phyloP scores from a whole-genome alignment of 352 stramenopile species.

The Pythium vanterpoolii region DNA sequence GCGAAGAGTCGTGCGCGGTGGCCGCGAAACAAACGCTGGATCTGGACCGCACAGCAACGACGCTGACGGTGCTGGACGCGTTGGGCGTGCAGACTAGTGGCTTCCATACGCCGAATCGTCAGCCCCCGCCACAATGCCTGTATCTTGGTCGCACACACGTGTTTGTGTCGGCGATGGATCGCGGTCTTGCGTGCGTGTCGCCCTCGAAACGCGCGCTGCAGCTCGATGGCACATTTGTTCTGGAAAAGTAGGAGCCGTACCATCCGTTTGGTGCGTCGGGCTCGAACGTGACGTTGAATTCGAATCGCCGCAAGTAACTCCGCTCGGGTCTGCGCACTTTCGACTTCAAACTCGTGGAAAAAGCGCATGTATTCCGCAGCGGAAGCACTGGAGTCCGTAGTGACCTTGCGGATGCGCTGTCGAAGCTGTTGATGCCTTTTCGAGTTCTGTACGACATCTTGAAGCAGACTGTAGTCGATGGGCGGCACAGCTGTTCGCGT shows the following conservation, averaged over 20 bases:
- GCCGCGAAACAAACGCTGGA: constrained; percentile 63
- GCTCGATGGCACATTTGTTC: constrained; percentile 49
- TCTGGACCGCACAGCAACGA: constrained; percentile 28
- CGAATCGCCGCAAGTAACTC: constrained; percentile 45
- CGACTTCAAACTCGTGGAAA: constrained; percentile 56
- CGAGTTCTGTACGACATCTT: constrained; percentile 71
- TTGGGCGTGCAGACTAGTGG: constrained; percentile 3
- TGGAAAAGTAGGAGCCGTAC: constrained; percentile 49
- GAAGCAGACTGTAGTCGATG: constrained; percentile 54
- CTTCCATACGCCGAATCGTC: constrained; percentile 31
- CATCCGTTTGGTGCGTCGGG: constrained; percentile 35
- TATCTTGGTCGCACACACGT: constrained; percentile 41
- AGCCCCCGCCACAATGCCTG: constrained; percentile 51
- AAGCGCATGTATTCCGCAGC: constrained; percentile 77
- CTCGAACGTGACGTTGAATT: constrained; percentile 67
- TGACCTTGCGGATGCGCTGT: constrained; percentile 50
- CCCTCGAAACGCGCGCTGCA: constrained; percentile 68
- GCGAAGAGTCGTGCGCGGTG: constrained; percentile 32
- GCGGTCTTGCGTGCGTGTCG: constrained; percentile 43
- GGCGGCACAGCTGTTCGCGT: constrained; percentile 40
- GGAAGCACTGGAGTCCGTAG: constrained; percentile 36
- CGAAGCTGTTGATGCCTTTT: constrained; percentile 60
- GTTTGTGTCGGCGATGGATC: constrained; percentile 28
- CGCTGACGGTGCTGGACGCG: constrained; percentile 26
- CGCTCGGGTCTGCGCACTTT: constrained; percentile 45